Evolutionary conservation across 2,329 filamentous ascomycete genomes (phyloP).

Genomic region (Trichoderma sp.): DNA sequence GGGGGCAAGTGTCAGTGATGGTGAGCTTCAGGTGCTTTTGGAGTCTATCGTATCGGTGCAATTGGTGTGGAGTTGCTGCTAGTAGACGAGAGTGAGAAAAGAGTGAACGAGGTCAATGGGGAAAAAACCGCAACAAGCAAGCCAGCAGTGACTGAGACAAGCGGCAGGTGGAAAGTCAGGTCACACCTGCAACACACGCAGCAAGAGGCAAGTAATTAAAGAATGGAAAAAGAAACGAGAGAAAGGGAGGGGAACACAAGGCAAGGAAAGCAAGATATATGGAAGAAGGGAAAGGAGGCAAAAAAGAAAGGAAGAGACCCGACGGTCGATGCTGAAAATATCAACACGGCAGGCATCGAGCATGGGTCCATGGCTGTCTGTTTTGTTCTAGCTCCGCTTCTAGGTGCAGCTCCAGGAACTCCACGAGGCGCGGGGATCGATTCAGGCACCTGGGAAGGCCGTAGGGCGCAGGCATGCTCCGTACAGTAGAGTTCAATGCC

Average conservation of each 20-base stretch:
- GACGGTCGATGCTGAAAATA: slow-evolving; percentile 2
- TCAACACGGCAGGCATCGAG: background rate
- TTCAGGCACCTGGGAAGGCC: background rate
- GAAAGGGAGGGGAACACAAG: background rate
- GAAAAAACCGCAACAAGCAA: background rate
- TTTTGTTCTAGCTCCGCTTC: slow-evolving; percentile 5
- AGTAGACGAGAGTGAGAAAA: background rate
- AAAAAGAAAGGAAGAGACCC: background rate
- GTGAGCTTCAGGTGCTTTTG: background rate
- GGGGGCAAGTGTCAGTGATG: background rate
- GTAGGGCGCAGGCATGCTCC: slow-evolving; percentile 3
- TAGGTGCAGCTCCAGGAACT: slow-evolving; percentile 9
- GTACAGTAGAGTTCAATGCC: too few relatives aligned
- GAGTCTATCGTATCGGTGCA: background rate
- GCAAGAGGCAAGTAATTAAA: background rate
- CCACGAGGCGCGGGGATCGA: slow-evolving; percentile 10
- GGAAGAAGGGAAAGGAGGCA: slow-evolving; percentile 1
- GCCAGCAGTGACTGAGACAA: background rate
- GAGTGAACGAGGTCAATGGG: background rate
- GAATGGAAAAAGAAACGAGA: background rate
- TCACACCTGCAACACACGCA: background rate
- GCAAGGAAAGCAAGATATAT: background rate
- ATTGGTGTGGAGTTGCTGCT: background rate
- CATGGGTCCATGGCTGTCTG: background rate
- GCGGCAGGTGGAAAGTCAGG: background rate